phyloP scores from a whole-genome alignment of 371 early-diverging fungal genomes.

The Saksenaea oblongispora region DNA sequence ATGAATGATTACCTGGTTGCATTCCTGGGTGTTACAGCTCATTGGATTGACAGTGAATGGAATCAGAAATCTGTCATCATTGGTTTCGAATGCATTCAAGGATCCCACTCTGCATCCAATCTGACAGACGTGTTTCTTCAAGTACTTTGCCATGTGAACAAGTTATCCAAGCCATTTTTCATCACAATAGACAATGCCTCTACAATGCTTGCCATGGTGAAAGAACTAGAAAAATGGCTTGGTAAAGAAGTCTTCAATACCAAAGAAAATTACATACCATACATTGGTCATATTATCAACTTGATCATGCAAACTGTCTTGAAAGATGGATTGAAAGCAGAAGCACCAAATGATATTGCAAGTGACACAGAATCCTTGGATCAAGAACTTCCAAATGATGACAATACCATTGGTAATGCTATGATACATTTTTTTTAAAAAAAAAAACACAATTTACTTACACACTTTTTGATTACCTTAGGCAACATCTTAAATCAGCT shows the following conservation, averaged over 20 bases:
- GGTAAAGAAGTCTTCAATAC: too few species aligned
- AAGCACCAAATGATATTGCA: background rate
- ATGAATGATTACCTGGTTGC: constrained; percentile 16
- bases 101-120: constrained; percentile 17
- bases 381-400: background rate
- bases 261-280: background rate
- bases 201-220: constrained; percentile 22
- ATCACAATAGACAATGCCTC: constrained; percentile 29
- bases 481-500: background rate
- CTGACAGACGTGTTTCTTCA: constrained; percentile 12
- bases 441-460: background rate
- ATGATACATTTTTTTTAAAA: background rate
- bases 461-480: background rate
- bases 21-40: constrained; percentile 22
- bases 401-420: background rate
- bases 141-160: constrained; percentile 14
- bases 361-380: too few species aligned
- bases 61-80: constrained; percentile 14
- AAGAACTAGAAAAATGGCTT: background rate
- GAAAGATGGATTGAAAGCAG: too few species aligned
- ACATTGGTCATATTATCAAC: background rate
- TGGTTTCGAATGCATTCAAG: constrained; percentile 19
- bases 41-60: constrained; percentile 24
- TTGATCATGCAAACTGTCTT: too few species aligned
- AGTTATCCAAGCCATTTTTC: constrained; percentile 12